Percentiles rank a stretch among this genome's conserved stretches.
Evolutionary conservation across 495 filamentous ascomycete genomes (phyloP).

Genomic region (Apiosordaria backusii): DNA sequence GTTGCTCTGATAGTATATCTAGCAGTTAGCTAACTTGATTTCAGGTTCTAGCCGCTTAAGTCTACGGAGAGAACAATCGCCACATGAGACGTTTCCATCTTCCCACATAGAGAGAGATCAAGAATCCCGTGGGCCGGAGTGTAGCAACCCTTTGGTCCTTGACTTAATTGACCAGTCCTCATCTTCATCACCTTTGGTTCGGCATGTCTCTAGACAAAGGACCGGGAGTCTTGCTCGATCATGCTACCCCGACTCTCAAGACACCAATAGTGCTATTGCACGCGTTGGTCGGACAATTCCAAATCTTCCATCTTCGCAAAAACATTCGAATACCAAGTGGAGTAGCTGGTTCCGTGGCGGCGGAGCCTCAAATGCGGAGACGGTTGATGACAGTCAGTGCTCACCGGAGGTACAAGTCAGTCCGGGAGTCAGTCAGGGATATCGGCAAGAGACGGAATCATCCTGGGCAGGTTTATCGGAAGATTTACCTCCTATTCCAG

Average conservation of each 20-base stretch:
- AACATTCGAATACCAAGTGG: constrained; percentile 22
- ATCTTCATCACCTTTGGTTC: constrained; percentile 12
- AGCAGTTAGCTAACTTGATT: not conserved
- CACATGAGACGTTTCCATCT: not conserved
- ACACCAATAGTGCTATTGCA: constrained; percentile 24
- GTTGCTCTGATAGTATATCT: not conserved
- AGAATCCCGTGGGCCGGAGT: not conserved
- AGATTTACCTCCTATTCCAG: not conserved
- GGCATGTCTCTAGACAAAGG: constrained; percentile 18
- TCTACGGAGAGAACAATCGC: not conserved
- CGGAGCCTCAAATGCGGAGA: constrained; percentile 7
- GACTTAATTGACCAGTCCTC: not conserved
- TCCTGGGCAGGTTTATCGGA: not conserved
- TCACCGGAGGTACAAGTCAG: constrained; percentile 23
- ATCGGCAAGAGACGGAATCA: constrained; percentile 1
- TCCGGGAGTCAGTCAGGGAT: constrained; percentile 27
- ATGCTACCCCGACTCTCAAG: constrained; percentile 16
- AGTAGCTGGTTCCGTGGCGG: constrained; percentile 18
- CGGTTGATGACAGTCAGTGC: constrained; percentile 10
- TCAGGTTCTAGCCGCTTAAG: not conserved
- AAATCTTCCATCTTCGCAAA: constrained; percentile 23
- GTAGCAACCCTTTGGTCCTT: not conserved
- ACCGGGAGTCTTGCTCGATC: constrained; percentile 4
- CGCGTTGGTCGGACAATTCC: constrained; percentile 20
- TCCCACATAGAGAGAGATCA: not conserved